Conservation (phyloP, 441 rosid genomes). For the Codiaeum variegatum region DNA sequence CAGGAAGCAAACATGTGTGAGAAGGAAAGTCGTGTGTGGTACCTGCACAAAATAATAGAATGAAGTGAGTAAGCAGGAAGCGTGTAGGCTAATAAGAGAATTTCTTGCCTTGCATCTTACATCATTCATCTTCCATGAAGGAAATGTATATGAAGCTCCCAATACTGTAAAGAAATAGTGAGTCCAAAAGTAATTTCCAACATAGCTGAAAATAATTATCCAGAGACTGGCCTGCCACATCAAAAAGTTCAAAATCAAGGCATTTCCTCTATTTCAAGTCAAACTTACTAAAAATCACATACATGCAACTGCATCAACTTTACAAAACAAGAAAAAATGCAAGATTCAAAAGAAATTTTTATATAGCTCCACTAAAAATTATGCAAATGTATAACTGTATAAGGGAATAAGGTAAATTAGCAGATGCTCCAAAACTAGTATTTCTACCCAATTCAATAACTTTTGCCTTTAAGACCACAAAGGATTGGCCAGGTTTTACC, state of each 20-base stretch:
- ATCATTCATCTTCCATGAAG: slow-evolving; percentile 97
- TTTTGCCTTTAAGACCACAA: not conserved
- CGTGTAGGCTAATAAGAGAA: not conserved
- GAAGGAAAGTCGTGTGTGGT: slow-evolving; percentile 93
- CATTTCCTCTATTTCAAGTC: not conserved
- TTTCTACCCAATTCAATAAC: not conserved
- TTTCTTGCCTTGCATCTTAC: slow-evolving; percentile 40
- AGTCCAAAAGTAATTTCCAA: slow-evolving; percentile 97
- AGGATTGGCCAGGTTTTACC: not conserved
- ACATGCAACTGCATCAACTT: not conserved
- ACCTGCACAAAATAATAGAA: slow-evolving; percentile 49
- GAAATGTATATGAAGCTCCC: slow-evolving; percentile 97
- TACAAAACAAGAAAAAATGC: not conserved
- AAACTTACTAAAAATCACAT: not conserved
- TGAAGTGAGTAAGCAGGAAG: not conserved
- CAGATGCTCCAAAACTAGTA: not conserved
- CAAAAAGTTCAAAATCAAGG: slow-evolving; percentile 22
- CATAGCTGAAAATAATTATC: slow-evolving; percentile 87
- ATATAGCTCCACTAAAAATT: not conserved
- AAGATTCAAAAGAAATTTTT: not conserved
- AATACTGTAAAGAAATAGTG: slow-evolving; percentile 93
- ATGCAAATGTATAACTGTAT: not conserved
- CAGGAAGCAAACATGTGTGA: slow-evolving; percentile 88
- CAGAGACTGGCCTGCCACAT: slow-evolving; percentile 79
- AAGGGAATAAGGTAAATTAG: too few relatives aligned